A percentile compares a stretch with the other conserved stretches of the same genome.
phyloP scores from a whole-genome alignment of 768 basidiomycete species.

The Hemileccinum impolitum region DNA sequence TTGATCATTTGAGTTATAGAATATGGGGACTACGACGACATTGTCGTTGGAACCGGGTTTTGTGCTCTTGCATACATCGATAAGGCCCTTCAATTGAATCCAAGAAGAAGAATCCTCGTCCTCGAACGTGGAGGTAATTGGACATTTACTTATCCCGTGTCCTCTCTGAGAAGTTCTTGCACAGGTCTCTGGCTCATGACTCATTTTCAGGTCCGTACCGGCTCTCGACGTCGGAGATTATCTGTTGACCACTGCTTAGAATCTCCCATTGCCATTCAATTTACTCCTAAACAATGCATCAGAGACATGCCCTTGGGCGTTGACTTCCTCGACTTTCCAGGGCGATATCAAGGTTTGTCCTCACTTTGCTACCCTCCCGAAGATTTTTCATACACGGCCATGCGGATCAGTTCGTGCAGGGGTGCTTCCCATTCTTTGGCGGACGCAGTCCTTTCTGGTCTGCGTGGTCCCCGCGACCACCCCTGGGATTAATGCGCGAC shows the following conservation, averaged over 20 bases:
- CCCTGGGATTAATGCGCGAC: conserved; percentile 7
- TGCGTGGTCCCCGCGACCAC: conserved; percentile 17
- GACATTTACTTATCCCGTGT: neutral
- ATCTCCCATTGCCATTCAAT: conserved; percentile 8
- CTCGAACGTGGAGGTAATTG: conserved; percentile 13
- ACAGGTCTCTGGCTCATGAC: conserved; percentile 9
- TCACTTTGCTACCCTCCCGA: neutral
- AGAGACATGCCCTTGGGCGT: conserved; percentile 6
- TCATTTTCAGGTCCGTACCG: conserved; percentile 6
- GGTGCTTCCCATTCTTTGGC: conserved; percentile 16
- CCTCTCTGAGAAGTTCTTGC: neutral
- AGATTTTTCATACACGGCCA: neutral
- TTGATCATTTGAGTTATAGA: neutral
- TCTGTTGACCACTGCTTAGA: neutral
- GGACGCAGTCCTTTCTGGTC: conserved; percentile 16
- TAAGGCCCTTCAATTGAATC: conserved; percentile 11
- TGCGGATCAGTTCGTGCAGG: conserved; percentile 7
- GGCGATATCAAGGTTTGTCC: conserved; percentile 4
- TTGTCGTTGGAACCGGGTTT: conserved; percentile 10
- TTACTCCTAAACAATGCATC: neutral
- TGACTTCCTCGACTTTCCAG: conserved; percentile 1
- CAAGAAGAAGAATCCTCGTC: conserved; percentile 14
- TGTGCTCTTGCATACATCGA: conserved; percentile 20
- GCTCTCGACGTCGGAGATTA: neutral
- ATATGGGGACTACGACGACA: conserved; percentile 7